Evolutionary conservation across 495 filamentous ascomycete genomes (phyloP).

Genomic region (Poronia punctata): DNA sequence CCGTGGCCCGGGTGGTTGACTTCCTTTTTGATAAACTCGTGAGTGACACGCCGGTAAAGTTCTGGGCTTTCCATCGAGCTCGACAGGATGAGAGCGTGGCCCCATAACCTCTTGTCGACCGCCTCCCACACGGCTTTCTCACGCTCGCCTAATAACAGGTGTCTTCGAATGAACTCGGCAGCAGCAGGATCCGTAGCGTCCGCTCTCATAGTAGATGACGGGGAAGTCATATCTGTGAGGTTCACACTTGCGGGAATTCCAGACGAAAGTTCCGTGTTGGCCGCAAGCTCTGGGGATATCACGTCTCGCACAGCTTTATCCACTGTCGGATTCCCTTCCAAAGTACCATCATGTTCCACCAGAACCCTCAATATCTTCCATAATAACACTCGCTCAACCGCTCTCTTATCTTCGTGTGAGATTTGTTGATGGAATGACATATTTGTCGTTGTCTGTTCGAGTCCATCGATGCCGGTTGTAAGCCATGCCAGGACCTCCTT

Average conservation of each 20-base stretch:
- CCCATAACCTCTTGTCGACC: conserved; percentile 91
- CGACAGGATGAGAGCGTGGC: conserved; percentile 87
- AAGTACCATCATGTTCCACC: conserved; percentile 75
- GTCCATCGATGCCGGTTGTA: conserved; percentile 57
- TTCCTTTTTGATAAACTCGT: conserved; percentile 90
- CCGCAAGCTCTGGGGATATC: conserved; percentile 53
- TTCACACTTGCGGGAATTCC: conserved; percentile 18
- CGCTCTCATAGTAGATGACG: conserved; percentile 28
- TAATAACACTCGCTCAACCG: conserved; percentile 75
- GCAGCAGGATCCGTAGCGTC: conserved; percentile 62
- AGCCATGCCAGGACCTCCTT: conserved; percentile 88
- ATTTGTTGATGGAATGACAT: conserved; percentile 36
- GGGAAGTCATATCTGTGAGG: conserved; percentile 16
- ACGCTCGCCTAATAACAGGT: conserved; percentile 71
- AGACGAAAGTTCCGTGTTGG: conserved; percentile 17
- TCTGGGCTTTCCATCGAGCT: conserved; percentile 58
- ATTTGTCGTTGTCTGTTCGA: conserved; percentile 57
- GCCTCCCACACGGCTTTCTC: conserved; percentile 92
- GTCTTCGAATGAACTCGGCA: conserved; percentile 60
- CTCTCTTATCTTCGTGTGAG: conserved; percentile 52
- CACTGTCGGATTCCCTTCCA: conserved; percentile 69
- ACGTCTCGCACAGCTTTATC: conserved; percentile 65
- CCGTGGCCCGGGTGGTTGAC: conserved; percentile 70
- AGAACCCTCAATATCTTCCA: conserved; percentile 81
- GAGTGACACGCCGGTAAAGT: conserved; percentile 82